Conservation (phyloP, 2,329 filamentous ascomycete genomes). For the Plenodomus biglobosus region DNA sequence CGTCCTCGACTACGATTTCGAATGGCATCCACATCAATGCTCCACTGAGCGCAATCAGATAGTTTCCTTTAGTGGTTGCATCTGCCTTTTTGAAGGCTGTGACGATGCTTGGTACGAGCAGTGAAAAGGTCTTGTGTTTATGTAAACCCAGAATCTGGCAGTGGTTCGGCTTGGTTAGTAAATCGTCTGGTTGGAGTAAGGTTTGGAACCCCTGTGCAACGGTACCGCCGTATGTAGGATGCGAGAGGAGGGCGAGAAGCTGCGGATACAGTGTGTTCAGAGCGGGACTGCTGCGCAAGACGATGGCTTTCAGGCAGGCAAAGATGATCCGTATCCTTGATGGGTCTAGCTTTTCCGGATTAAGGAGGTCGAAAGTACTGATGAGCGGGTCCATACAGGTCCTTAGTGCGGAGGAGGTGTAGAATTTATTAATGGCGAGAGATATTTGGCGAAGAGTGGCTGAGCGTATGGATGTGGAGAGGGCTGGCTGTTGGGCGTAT, state of each 20-base stretch:
- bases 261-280: conserved; percentile 46
- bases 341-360: conserved; percentile 35
- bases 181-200: conserved; percentile 62
- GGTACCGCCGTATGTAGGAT: conserved; percentile 51
- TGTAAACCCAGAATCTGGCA: conserved; percentile 63
- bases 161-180: conserved; percentile 62
- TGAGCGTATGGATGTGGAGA: conserved; percentile 33
- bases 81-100: conserved; percentile 53
- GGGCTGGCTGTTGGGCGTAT: conserved; percentile 34
- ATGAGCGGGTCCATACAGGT: conserved; percentile 46
- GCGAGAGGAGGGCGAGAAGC: conserved; percentile 55
- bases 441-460: conserved; percentile 49
- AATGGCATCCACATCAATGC: conserved; percentile 63
- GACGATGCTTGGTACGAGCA: conserved; percentile 60
- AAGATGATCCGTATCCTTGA: conserved; percentile 59
- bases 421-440: conserved; percentile 53
- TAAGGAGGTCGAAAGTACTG: conserved; percentile 34
- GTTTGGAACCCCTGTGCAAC: conserved; percentile 61
- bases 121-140: conserved; percentile 65
- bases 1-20: conserved; percentile 60
- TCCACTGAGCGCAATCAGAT: conserved; percentile 64
- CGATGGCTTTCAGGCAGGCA: conserved; percentile 62
- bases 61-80: conserved; percentile 57
- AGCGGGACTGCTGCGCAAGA: conserved; percentile 56
- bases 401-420: conserved; percentile 45